These are phyloP conservation scores for Cladosporium sp. DNA, from an alignment of 2,329 filamentous ascomycete genomes.

Conservation along the genomic window DNA sequence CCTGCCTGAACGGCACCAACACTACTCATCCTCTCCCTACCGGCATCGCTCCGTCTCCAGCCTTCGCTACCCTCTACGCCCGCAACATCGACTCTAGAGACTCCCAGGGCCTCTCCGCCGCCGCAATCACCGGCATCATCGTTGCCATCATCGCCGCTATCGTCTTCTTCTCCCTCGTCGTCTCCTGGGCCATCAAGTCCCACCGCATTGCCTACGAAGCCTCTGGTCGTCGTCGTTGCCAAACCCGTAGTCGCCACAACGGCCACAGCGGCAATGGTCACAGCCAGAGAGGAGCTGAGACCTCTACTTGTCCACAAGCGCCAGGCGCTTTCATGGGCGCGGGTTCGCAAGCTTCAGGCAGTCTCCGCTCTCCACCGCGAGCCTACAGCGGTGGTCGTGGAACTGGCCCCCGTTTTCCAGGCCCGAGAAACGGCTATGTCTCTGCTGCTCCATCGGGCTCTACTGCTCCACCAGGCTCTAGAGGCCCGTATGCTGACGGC, in stretches of 20 bases:
- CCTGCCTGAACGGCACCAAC: background rate
- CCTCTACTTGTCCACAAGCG: no score
- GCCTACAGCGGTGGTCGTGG: background rate
- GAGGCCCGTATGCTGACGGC: background rate
- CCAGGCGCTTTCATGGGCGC: no score
- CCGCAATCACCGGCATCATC: background rate
- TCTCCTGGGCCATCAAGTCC: background rate
- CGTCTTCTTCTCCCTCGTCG: background rate
- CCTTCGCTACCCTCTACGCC: background rate
- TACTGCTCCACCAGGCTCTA: no score
- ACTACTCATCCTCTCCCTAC: background rate
- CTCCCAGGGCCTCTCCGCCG: background rate
- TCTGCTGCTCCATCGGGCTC: background rate
- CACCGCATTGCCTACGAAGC: background rate
- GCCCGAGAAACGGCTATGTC: background rate
- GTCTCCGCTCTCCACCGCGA: background rate
- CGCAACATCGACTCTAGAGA: conserved; percentile 1
- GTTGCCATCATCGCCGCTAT: background rate
- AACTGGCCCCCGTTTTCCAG: background rate
- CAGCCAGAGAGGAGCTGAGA: background rate
- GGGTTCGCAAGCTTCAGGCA: no score
- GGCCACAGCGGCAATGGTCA: no score
- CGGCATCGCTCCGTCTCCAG: background rate
- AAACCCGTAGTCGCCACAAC: background rate
- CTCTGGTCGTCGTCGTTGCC: background rate